Evolutionary conservation across 2,329 filamentous ascomycete genomes (phyloP).

Genomic region (Chaetomium sp.): DNA sequence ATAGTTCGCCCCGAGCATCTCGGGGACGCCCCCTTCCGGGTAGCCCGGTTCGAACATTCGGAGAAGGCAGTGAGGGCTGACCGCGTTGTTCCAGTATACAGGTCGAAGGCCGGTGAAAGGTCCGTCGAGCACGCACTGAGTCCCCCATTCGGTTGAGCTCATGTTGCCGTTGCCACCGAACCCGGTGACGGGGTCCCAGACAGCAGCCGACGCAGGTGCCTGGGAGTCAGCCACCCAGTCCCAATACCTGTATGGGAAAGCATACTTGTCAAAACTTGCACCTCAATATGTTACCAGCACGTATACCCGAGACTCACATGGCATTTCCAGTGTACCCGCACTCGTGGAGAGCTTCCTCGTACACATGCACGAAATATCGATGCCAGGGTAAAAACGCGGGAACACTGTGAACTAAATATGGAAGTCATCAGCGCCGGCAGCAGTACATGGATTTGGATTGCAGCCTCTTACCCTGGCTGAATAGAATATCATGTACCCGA

Average conservation of each 20-base stretch:
- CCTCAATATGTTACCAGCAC: not conserved
- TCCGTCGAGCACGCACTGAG: not conserved
- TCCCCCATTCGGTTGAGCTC: not conserved
- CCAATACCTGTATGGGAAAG: not conserved
- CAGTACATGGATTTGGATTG: not conserved
- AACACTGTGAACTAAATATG: not conserved
- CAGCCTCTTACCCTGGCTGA: not conserved
- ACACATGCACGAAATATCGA: not conserved
- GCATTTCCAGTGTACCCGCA: not conserved
- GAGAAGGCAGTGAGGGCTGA: not conserved
- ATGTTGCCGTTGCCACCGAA: constrained; percentile 4
- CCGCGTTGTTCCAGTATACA: constrained; percentile 1
- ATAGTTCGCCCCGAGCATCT: constrained; percentile 1
- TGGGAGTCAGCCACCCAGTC: constrained; percentile 3
- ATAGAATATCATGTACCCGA: not conserved
- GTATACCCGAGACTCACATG: not conserved
- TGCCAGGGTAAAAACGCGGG: constrained; percentile 2
- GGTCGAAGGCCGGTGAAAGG: not conserved
- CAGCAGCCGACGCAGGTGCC: not conserved
- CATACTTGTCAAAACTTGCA: not conserved
- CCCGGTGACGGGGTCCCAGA: not conserved
- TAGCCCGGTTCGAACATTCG: not conserved
- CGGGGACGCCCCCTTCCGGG: not conserved
- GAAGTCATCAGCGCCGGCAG: too few relatives aligned
- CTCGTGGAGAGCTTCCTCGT: not conserved